phyloP scores from a whole-genome alignment of 106 monocot species.

The Cymbidium sinense region DNA sequence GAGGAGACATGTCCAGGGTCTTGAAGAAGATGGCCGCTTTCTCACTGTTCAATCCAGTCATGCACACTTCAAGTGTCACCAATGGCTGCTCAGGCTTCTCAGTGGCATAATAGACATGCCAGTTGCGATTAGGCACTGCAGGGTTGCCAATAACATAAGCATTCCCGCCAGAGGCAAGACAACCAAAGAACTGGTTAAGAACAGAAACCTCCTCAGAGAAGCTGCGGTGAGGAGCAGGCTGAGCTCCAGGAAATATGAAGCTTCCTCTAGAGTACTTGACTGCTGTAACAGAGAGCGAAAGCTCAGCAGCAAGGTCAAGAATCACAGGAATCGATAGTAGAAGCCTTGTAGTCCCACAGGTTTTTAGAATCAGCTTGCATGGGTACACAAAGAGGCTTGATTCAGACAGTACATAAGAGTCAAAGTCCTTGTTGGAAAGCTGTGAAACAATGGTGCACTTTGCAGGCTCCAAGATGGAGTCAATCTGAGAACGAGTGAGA shows the following conservation, averaged over 20 bases:
- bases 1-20: conserved; percentile 15
- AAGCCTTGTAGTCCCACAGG: conserved; percentile 90
- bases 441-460: conserved; percentile 74
- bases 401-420: conserved; percentile 94
- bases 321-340: conserved; percentile 68
- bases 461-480: conserved; percentile 61
- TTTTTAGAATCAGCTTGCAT: conserved; percentile 74
- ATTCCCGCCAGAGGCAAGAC: conserved; percentile 46
- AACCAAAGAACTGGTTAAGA: conserved; percentile 53
- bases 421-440: conserved; percentile 78
- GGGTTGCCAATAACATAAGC: conserved; percentile 68
- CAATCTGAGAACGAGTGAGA: conserved; percentile 60
- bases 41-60: conserved; percentile 61
- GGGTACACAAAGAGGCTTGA: conserved; percentile 86
- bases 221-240: conserved; percentile 77
- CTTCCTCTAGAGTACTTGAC: conserved; percentile 79
- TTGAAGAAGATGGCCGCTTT: conserved; percentile 74
- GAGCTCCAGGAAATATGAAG: conserved; percentile 76
- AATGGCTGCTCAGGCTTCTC: conserved; percentile 40
- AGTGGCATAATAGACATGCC: conserved; percentile 89
- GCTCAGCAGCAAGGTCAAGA: conserved; percentile 49
- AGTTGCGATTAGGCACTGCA: conserved; percentile 40
- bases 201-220: conserved; percentile 73
- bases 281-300: conserved; percentile 40
- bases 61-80: conserved; percentile 94